Conservation (phyloP, 2,329 filamentous ascomycete genomes). For the Sarocladium oryzae region DNA sequence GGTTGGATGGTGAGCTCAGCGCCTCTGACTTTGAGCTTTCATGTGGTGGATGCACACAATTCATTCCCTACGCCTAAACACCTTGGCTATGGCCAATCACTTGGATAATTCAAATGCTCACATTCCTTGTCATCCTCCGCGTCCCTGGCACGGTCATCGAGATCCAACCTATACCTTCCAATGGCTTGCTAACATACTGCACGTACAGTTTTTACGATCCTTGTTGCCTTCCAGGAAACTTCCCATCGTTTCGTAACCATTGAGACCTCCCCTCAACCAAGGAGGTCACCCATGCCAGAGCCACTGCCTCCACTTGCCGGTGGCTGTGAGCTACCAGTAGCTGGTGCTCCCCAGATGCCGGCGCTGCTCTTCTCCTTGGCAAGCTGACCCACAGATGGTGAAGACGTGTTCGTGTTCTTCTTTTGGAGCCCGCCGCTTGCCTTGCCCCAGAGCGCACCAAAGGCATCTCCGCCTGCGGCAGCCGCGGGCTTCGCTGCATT, state of each 20-base stretch:
- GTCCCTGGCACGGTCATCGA: neutral
- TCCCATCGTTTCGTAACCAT: neutral
- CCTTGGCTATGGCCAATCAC: conserved; percentile 33
- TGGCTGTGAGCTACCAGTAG: conserved; percentile 26
- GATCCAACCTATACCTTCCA: neutral
- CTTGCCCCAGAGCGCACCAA: conserved; percentile 78
- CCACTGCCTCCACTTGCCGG: conserved; percentile 25
- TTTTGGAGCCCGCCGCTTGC: conserved; percentile 73
- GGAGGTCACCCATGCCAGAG: conserved; percentile 40
- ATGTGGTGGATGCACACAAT: conserved; percentile 11
- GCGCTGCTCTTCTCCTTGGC: conserved; percentile 97
- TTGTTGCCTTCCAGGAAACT: neutral
- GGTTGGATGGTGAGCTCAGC: no score
- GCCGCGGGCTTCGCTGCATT: conserved; percentile 46
- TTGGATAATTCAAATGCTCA: conserved; percentile 19
- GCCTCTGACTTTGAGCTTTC: neutral
- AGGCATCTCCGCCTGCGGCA: conserved; percentile 68
- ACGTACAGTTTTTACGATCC: neutral
- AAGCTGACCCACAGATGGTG: conserved; percentile 82
- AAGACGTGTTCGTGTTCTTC: conserved; percentile 50
- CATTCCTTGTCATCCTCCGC: conserved; percentile 10
- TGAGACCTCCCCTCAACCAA: no score
- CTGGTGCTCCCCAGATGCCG: conserved; percentile 80
- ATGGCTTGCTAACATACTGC: conserved; percentile 8
- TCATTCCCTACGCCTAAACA: conserved; percentile 35